These are phyloP conservation scores for Candida lessepsii DNA, from an alignment of 805 yeast genomes.

Conservation along the genomic window DNA sequence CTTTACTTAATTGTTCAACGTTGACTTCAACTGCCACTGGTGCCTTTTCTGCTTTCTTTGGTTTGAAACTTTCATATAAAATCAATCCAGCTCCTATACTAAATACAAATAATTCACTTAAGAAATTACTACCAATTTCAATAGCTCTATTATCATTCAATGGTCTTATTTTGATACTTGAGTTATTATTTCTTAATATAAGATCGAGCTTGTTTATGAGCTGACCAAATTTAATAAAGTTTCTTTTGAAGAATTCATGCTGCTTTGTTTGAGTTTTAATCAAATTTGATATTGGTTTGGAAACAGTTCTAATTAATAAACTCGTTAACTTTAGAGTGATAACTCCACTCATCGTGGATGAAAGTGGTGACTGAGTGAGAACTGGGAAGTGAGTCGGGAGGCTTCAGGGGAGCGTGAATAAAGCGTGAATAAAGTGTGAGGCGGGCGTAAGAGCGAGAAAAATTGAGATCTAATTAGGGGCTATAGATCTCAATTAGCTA, in stretches of 20 bases:
- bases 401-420: too few relatives aligned
- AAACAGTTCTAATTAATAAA: constrained; percentile 67
- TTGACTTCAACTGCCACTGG: neutral
- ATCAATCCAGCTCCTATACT: constrained; percentile 78
- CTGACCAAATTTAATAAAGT: constrained; percentile 74
- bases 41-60: constrained; percentile 56
- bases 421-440: too few relatives aligned
- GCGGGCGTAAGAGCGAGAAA: too few relatives aligned
- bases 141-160: constrained; percentile 79
- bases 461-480: too few relatives aligned
- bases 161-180: constrained; percentile 61
- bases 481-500: too few relatives aligned
- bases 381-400: too few relatives aligned
- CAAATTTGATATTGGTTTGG: constrained; percentile 74
- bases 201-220: constrained; percentile 65
- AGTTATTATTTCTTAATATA: constrained; percentile 55
- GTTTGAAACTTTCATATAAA: constrained; percentile 66
- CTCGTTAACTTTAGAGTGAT: constrained; percentile 74
- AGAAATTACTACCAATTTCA: constrained; percentile 75
- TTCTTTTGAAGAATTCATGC: constrained; percentile 57
- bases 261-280: constrained; percentile 75
- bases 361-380: neutral
- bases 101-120: constrained; percentile 76
- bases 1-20: neutral
- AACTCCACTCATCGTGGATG: constrained; percentile 58